These are phyloP conservation scores for Saprolegnia parasitica DNA, from an alignment of 352 stramenopile genomes.

Conservation along the genomic window DNA sequence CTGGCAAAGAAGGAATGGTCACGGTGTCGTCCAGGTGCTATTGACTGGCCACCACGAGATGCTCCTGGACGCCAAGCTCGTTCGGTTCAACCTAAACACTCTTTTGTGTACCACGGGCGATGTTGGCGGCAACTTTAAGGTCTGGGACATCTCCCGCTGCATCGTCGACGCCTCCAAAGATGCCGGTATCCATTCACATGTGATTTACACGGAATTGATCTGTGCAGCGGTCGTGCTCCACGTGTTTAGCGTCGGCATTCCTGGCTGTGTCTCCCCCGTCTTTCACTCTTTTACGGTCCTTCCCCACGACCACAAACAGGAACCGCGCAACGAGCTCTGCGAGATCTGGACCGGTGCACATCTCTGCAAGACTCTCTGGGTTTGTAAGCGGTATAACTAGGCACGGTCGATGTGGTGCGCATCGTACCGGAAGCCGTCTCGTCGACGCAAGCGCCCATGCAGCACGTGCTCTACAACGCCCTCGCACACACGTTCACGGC, in stretches of 20 bases:
- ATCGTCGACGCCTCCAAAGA: constrained; percentile 30
- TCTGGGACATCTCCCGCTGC: constrained; percentile 70
- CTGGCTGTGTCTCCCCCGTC: constrained; percentile 8
- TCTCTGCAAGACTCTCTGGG: neutral
- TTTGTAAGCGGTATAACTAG: constrained; percentile 4
- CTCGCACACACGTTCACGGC: constrained; percentile 61
- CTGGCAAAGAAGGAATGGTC: neutral
- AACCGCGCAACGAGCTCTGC: neutral
- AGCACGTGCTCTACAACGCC: constrained; percentile 50
- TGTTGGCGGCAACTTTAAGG: constrained; percentile 61
- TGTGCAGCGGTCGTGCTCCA: constrained; percentile 18
- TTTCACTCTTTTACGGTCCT: constrained; percentile 23
- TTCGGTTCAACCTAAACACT: constrained; percentile 33
- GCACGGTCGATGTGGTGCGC: constrained; percentile 49
- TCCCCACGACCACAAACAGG: constrained; percentile 12
- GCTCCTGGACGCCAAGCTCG: constrained; percentile 62
- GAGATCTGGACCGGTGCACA: constrained; percentile 22
- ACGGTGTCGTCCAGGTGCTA: constrained; percentile 31
- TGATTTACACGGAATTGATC: neutral
- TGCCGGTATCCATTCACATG: neutral
- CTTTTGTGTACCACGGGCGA: constrained; percentile 59
- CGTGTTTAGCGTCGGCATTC: constrained; percentile 1
- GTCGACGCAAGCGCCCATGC: constrained; percentile 37
- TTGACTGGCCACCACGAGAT: constrained; percentile 64
- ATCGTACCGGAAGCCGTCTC: constrained; percentile 44